A percentile compares a stretch with the other conserved stretches of the same genome.
These are phyloP conservation scores for Wolfiporia cocos DNA, from an alignment of 1,284 basidiomycete genomes.

Conservation along the genomic window DNA sequence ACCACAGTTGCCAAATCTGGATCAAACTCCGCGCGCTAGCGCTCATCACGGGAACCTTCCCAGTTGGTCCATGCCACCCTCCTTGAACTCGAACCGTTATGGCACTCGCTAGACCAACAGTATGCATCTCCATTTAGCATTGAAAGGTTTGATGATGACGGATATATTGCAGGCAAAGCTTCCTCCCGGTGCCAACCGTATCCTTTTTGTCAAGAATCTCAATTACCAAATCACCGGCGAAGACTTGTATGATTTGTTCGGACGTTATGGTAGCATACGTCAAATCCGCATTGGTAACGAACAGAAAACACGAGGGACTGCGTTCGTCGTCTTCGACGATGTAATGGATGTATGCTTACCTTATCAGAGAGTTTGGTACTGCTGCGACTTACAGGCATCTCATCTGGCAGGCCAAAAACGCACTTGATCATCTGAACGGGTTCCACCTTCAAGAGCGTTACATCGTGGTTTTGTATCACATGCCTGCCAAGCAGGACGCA, in stretches of 20 bases:
- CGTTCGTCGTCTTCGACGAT: slow-evolving; percentile 90
- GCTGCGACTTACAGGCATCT: background rate
- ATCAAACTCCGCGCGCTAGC: slow-evolving; percentile 7
- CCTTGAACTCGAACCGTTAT: too few species aligned
- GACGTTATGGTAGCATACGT: slow-evolving; percentile 94
- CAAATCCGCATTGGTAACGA: slow-evolving; percentile 94
- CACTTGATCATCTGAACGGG: slow-evolving; percentile 93
- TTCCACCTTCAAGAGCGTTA: slow-evolving; percentile 98
- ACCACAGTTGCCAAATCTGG: slow-evolving; percentile 8
- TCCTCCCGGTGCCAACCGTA: slow-evolving; percentile 79
- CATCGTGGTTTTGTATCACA: slow-evolving; percentile 96
- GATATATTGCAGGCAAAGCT: slow-evolving; percentile 58
- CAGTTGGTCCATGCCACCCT: slow-evolving; percentile 6
- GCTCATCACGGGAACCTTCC: slow-evolving; percentile 5
- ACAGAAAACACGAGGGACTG: slow-evolving; percentile 91
- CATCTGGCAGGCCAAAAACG: slow-evolving; percentile 82
- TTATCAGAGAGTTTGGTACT: background rate
- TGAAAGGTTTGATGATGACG: slow-evolving; percentile 2
- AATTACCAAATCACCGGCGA: slow-evolving; percentile 94
- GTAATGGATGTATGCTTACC: slow-evolving; percentile 85
- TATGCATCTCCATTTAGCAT: slow-evolving; percentile 27
- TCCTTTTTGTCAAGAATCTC: slow-evolving; percentile 85
- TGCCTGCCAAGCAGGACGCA: slow-evolving; percentile 92
- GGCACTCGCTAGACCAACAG: slow-evolving; percentile 62
- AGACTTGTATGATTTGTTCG: slow-evolving; percentile 96